Evolutionary conservation across 176 grass and related monocot genomes (phyloP).

Genomic region (Aegilops longissima): DNA sequence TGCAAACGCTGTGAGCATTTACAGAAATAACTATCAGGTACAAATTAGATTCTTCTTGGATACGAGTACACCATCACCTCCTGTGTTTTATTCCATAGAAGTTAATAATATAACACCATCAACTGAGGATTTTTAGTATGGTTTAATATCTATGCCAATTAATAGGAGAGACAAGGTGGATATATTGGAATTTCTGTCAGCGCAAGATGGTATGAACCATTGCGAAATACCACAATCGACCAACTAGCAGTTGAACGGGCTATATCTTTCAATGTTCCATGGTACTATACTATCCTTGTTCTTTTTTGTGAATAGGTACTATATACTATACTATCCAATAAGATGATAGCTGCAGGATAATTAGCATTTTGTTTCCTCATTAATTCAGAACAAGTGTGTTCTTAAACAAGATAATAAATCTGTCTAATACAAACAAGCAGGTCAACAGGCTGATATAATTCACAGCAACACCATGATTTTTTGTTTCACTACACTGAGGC

Average conservation of each 20-base stretch:
- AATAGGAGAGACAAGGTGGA: conserved; percentile 45
- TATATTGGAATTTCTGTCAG: conserved; percentile 38
- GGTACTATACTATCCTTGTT: conserved; percentile 17
- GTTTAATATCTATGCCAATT: not conserved
- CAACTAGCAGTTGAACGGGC: conserved; percentile 26
- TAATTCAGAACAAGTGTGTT: not conserved
- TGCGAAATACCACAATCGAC: conserved; percentile 34
- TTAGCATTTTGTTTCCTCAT: not conserved
- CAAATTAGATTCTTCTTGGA: not conserved
- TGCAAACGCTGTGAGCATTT: conserved; percentile 54
- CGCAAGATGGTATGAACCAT: conserved; percentile 50
- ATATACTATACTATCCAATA: not conserved
- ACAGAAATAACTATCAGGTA: conserved; percentile 46
- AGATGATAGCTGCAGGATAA: not conserved
- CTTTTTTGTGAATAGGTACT: no score
- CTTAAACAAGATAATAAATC: not conserved
- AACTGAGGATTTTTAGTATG: not conserved
- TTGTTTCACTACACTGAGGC: not conserved
- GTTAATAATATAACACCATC: not conserved
- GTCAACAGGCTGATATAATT: not conserved
- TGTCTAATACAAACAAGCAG: not conserved
- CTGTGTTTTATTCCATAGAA: not conserved
- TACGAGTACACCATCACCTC: not conserved
- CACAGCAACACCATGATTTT: not conserved
- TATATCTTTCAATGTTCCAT: conserved; percentile 32